Conservation (phyloP, 495 filamentous ascomycete species). For the Penicillium lividum region DNA sequence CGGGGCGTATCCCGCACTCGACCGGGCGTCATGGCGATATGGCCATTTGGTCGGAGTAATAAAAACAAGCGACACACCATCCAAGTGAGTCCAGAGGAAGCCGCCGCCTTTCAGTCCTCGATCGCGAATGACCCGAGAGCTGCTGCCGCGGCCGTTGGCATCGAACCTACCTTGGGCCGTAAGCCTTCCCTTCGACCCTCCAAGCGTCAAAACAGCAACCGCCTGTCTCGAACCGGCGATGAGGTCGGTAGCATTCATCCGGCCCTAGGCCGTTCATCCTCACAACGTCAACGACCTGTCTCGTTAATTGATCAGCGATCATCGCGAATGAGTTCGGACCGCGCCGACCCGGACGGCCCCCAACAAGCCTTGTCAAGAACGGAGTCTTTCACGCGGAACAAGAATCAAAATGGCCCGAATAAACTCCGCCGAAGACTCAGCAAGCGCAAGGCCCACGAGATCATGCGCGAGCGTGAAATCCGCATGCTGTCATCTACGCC, state of each 20-base stretch:
- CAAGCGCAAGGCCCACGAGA: constrained; percentile 74
- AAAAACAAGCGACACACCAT: constrained; percentile 56
- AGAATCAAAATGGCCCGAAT: constrained; percentile 51
- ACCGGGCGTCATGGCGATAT: constrained; percentile 64
- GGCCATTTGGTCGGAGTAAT: constrained; percentile 66
- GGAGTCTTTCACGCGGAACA: constrained; percentile 67
- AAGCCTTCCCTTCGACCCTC: constrained; percentile 46
- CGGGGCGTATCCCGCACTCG: constrained; percentile 12
- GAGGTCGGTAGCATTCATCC: constrained; percentile 23
- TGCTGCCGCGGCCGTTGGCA: background rate
- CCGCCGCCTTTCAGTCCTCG: constrained; percentile 27
- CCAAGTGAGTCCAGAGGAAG: constrained; percentile 42
- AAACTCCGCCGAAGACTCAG: constrained; percentile 70
- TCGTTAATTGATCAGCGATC: constrained; percentile 23
- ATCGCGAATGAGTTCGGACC: constrained; percentile 18
- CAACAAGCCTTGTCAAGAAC: constrained; percentile 43
- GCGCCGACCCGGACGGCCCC: constrained; percentile 9
- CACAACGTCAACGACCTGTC: constrained; percentile 24
- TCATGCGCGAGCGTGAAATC: constrained; percentile 80
- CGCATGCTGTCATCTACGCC: constrained; percentile 71
- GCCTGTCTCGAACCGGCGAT: constrained; percentile 34
- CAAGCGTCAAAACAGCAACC: constrained; percentile 39
- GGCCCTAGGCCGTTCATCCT: constrained; percentile 35
- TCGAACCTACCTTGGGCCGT: constrained; percentile 34
- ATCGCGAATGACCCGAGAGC: constrained; percentile 28